Evolutionary conservation across 2,329 filamentous ascomycete species (phyloP).

Genomic region (Pyricularia grisea): DNA sequence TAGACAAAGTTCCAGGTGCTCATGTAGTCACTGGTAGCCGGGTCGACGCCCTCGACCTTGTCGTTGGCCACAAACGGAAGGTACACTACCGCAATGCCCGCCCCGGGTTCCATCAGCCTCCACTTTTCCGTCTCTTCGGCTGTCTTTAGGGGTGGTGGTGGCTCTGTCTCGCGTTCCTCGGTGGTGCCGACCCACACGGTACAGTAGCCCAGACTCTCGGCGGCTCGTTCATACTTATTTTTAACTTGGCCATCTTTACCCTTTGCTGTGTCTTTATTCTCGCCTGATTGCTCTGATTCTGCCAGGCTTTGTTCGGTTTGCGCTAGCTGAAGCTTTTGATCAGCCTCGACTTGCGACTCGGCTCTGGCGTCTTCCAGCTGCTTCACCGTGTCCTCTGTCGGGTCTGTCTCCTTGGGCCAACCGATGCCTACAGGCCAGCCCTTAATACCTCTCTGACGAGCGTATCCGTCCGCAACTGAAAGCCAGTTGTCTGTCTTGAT

Average conservation of each 20-base stretch:
- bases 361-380: slow-evolving; percentile 62
- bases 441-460: slow-evolving; percentile 77
- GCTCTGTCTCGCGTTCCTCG: slow-evolving; percentile 55
- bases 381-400: slow-evolving; percentile 48
- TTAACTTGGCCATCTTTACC: slow-evolving; percentile 7
- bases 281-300: slow-evolving; percentile 10
- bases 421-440: slow-evolving; percentile 94
- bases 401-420: slow-evolving; percentile 63
- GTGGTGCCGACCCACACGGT: slow-evolving; percentile 91
- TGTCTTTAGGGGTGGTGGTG: slow-evolving; percentile 29
- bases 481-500: slow-evolving; percentile 95
- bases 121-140: slow-evolving; percentile 52
- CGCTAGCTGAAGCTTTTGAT: slow-evolving; percentile 54
- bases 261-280: slow-evolving; percentile 13
- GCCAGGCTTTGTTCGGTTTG: slow-evolving; percentile 32
- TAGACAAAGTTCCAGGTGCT: slow-evolving; percentile 99
- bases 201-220: slow-evolving; percentile 73
- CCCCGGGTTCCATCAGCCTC: slow-evolving; percentile 63
- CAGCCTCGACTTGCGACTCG: slow-evolving; percentile 47
- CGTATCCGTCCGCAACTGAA: slow-evolving; percentile 87
- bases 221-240: slow-evolving; percentile 28
- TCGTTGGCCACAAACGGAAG: slow-evolving; percentile 81
- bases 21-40: slow-evolving; percentile 74
- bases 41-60: slow-evolving; percentile 72
- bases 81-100: slow-evolving; percentile 84